Percentiles rank a stretch among this genome's conserved stretches.
phyloP scores from a whole-genome alignment of 2,329 filamentous ascomycete genomes.

The Diaporthe vexans region DNA sequence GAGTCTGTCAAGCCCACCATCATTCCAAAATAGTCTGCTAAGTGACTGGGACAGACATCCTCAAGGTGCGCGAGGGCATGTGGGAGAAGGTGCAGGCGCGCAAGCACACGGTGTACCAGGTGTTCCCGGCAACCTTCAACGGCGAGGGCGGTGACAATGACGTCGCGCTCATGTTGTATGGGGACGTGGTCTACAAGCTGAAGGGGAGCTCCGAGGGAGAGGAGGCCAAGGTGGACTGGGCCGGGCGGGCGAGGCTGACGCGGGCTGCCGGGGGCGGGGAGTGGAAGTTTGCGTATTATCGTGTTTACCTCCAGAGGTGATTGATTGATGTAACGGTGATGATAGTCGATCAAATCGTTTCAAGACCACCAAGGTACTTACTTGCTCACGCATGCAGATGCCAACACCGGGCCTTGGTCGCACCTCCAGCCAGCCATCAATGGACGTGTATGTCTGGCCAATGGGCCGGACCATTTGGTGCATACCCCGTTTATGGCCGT shows the following conservation, averaged over 20 bases:
- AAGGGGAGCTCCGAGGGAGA: slow-evolving; percentile 42
- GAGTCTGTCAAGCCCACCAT: not conserved
- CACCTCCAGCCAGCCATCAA: not conserved
- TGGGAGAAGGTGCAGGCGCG: slow-evolving; percentile 57
- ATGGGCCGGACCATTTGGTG: not conserved
- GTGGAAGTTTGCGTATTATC: slow-evolving; percentile 50
- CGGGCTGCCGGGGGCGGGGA: slow-evolving; percentile 41
- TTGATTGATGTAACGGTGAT: not conserved
- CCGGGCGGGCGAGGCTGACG: slow-evolving; percentile 48
- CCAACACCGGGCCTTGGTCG: not conserved
- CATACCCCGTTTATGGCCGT: not conserved
- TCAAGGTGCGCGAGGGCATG: slow-evolving; percentile 57
- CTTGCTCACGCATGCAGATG: not conserved
- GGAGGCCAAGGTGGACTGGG: slow-evolving; percentile 47
- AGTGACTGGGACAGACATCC: slow-evolving; percentile 53
- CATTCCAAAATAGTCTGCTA: too few relatives aligned
- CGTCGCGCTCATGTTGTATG: slow-evolving; percentile 54
- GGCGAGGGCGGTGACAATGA: slow-evolving; percentile 40
- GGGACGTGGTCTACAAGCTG: slow-evolving; percentile 46
- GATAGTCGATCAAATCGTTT: not conserved
- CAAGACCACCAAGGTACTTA: not conserved
- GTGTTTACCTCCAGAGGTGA: slow-evolving; percentile 51
- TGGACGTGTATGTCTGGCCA: not conserved
- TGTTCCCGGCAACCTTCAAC: slow-evolving; percentile 57
- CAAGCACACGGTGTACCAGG: slow-evolving; percentile 57